Evolutionary conservation across 352 stramenopile genomes (phyloP), one percentile per base, ranked within the genome.

Genomic region (Phytophthora vignae): DNA sequence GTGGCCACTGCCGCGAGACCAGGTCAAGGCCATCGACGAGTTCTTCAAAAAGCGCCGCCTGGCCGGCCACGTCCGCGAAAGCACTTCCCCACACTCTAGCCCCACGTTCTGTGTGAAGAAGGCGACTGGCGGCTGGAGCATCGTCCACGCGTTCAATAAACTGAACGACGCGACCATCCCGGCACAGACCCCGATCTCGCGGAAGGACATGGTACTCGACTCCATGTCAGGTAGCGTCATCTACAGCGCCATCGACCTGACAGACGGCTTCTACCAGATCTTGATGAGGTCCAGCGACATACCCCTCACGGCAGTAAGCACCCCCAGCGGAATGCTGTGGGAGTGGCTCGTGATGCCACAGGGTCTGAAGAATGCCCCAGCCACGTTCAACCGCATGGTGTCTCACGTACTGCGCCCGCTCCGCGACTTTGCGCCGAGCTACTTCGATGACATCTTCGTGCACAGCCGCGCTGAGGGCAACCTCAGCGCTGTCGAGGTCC

Each of bases 311-410:
- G 71, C 74, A 0, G 60, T 80, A 1, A 76, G 56, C 46, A 76
- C 77, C 4, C 67, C 74, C 0, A 76, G 66, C 22, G 64, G 73
- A 0, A 77, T 81, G 60, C 63, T 80, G 1, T 84, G 65, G 59
- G 60, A 84, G 53, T 78, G 25, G 25, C 25, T 29, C 25, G 25
- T 5, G 25, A 29, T 29, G 25, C 25, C 25, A 29, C 25, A 29
- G 25, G 25, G 25, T 29, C 25, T 29, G 25, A 29, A 29, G 25
- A 38, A 38, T 6, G 31, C 31, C 7, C 31, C 31, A 9, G 31
- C 31, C 7, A 38, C 31, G 31, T 38, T 38, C 31, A 38, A 38
- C 10, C 31, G 10, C 31, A 38, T 38, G 31, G 31, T 38, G 7
- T 38, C 31, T 12, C 10, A 9, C 10, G 31, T 38, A 12, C 31